Base-by-base conservation (phyloP, 129 eudicot genomes). In the Helichrysum umbraculigerum region DNA sequence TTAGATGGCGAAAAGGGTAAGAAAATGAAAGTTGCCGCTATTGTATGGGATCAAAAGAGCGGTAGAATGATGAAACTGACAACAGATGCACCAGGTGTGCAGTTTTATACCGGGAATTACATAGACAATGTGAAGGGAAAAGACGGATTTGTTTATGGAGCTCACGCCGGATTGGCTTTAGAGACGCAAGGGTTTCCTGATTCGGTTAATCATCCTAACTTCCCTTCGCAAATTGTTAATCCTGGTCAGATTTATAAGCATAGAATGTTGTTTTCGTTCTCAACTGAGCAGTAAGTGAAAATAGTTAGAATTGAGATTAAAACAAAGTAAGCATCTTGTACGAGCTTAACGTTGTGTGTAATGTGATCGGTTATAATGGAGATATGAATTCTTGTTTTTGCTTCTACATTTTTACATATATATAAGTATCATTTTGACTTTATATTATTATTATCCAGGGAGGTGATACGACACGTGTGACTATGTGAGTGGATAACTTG, bases 161-260 rank as follows among this genome's bases (percentile, higher is more conserved):
- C 84, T 42, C 92, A 87, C 37, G 89, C 96, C 0, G 98, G 87
- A 7, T 78, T 91, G 70, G 86, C 90, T 77, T 81, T 94, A 83
- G 98, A 94, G 88, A 94, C 93, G 7, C 98, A 93, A 75, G 98
- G 90, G 63, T 93, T 86, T 62, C 98, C 98, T 1, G 97, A 93
- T 71, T 67, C 98, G 30, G 98, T 93, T 42, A 88, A 93, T 71
- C 97, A 93, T 22, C 92, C 89, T 0, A 88, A 88, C 57, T 93
- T 93, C 30, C 98, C 98, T 57, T 93, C 97, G 14, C 82, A 80
- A 41, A 90, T 93, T 71, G 85, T 93, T 30, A 52, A 66, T 59
- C 88, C 92, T 5, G 98, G 97, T 37, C 72, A 88, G 68, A 64
- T 25, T 54, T 90, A 93, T 70, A 79, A 78, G 62, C 98, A 93